Evolutionary conservation across 257 asterid genomes (phyloP), one percentile per base, ranked within the genome.

Genomic region (Plantago elongata): DNA sequence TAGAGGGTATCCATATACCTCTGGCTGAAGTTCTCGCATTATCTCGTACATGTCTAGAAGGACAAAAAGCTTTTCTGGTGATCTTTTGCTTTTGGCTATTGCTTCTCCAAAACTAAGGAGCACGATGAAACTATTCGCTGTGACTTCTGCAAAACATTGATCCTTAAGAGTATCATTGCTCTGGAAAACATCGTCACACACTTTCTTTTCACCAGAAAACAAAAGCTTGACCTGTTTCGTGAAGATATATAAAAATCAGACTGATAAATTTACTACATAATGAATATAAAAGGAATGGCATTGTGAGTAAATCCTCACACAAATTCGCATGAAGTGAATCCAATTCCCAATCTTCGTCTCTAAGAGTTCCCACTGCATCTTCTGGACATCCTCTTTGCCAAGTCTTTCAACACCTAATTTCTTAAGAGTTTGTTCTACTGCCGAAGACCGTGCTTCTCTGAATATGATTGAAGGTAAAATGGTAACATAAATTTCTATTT

Each of bases 331-430:
- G 71, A 67, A 84, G 74, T 77, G 88, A 72, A 86, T 84, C 97
- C 97, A 89, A 58, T 83, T 80, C 56, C 96, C 95, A 17, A 92
- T 92, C 80, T 92, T 89, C 16, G 97, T 89, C 73, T 92, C 99
- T 47, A 86, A 75, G 66, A 78, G 88, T 80, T 92, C 99, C 99
- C 97, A 92, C 45, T 81, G 97, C 99, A 92, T 92, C 86, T 78
- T 89, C 65, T 89, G 97, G 44, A 92, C 97, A 70, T 92, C 99
- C 54, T 92, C 99, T 84, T 92, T 92, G 62, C 85, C 77, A 57
- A 92, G 84, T 76, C 86, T 84, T 75, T 89, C 95, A 14, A 89
- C 96, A 40, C 99, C 99, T 57, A 92, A 82, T 72, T 89, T 92
- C 74, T 74, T 83, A 15, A 92, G 81, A 73, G 95, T 92, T 67